phyloP scores from a whole-genome alignment of 2,329 filamentous ascomycete genomes.

The Cytospora mali region DNA sequence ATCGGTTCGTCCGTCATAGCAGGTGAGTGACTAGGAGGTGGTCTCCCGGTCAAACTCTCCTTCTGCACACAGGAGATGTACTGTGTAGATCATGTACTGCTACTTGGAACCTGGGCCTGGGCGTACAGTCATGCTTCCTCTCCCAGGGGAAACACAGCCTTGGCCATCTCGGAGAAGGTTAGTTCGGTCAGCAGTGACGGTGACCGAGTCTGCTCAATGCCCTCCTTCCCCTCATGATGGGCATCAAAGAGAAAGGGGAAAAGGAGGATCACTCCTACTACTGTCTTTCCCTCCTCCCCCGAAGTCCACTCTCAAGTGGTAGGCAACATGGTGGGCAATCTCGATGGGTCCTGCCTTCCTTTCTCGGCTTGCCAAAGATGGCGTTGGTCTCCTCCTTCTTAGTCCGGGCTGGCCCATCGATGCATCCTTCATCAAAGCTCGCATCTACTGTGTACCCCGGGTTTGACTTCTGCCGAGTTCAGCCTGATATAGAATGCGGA shows the following conservation, averaged over 20 bases:
- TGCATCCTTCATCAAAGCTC: background rate
- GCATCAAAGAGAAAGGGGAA: too few species aligned
- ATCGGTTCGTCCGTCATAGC: background rate
- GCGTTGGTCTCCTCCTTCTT: background rate
- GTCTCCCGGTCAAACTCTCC: background rate
- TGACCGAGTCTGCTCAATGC: background rate
- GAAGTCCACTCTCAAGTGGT: background rate
- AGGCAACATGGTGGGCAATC: background rate
- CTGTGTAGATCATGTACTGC: slow-evolving; percentile 1
- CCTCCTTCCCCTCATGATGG: background rate
- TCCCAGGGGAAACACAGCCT: background rate
- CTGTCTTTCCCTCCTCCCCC: background rate
- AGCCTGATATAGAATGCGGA: slow-evolving; percentile 2
- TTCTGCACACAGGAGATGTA: background rate
- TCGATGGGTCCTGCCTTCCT: background rate
- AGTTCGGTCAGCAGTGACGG: background rate
- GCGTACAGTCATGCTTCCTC: background rate
- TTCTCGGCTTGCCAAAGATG: background rate
- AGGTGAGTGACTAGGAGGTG: background rate
- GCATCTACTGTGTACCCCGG: background rate
- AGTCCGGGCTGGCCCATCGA: background rate
- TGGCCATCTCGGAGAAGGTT: background rate
- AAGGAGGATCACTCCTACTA: background rate
- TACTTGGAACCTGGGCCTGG: background rate
- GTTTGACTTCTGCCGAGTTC: background rate